Conservation (phyloP, 2,329 filamentous ascomycete species). For the Aspergillus hortae region DNA sequence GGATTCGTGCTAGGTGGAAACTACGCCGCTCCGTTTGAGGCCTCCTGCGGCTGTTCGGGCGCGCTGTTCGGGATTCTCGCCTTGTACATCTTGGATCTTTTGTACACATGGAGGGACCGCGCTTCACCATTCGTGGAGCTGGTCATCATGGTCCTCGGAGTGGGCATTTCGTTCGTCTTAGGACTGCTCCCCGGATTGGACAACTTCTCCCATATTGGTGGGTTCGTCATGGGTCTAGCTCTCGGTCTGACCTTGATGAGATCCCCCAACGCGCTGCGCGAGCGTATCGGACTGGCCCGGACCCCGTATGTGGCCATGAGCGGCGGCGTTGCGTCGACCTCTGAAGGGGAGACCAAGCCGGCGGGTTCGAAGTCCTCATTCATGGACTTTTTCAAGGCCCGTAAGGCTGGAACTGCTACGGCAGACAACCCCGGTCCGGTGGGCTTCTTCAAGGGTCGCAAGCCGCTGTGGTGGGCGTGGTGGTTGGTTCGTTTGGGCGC, state of each 20-base stretch:
- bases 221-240: conserved; percentile 86
- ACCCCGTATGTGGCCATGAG: conserved; percentile 69
- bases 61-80: conserved; percentile 89
- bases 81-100: conserved; percentile 78
- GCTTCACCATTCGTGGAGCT: conserved; percentile 74
- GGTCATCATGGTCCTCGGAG: conserved; percentile 80
- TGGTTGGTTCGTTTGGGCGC: conserved; percentile 81
- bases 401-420: conserved; percentile 55
- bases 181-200: conserved; percentile 89
- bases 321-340: conserved; percentile 37
- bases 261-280: conserved; percentile 75
- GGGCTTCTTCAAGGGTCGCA: conserved; percentile 87
- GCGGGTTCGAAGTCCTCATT: conserved; percentile 60
- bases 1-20: conserved; percentile 94
- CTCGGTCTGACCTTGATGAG: conserved; percentile 84
- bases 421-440: conserved; percentile 25
- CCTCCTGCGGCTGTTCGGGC: conserved; percentile 86
- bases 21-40: conserved; percentile 75
- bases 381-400: conserved; percentile 37
- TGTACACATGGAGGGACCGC: conserved; percentile 88
- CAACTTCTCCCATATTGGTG: conserved; percentile 96
- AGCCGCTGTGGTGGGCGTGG: conserved; percentile 96
- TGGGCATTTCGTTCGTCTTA: conserved; percentile 85
- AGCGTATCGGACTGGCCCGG: conserved; percentile 66
- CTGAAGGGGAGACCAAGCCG: conserved; percentile 41